A percentile compares a stretch with the other conserved stretches of the same genome.
These are phyloP conservation scores for Rusavskia elegans DNA, from an alignment of 495 filamentous ascomycete genomes.

Conservation along the genomic window DNA sequence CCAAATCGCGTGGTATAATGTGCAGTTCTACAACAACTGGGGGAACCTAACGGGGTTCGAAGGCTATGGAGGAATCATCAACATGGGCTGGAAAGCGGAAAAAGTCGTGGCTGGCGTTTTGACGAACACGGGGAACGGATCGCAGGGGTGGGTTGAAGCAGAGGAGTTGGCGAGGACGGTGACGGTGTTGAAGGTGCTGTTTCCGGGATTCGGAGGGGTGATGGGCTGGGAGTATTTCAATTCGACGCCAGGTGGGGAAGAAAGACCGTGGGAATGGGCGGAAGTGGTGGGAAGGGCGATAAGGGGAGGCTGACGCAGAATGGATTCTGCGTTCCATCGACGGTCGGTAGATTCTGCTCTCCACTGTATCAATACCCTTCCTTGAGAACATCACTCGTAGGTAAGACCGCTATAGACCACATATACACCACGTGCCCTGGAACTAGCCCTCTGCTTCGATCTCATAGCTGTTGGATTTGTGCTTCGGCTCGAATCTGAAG, in stretches of 20 bases:
- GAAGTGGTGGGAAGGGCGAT: conserved; percentile 28
- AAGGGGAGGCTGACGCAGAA: not conserved
- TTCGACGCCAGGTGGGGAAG: conserved; percentile 35
- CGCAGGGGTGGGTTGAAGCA: conserved; percentile 33
- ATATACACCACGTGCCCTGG: no score
- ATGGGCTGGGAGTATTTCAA: conserved; percentile 89
- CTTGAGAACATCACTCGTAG: no score
- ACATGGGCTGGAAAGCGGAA: no score
- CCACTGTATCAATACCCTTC: no score
- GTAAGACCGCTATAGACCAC: no score
- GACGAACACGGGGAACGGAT: conserved; percentile 48
- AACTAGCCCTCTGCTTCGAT: conserved; percentile 42
- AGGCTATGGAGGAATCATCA: no score
- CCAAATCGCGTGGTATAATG: no score
- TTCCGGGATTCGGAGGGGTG: conserved; percentile 56
- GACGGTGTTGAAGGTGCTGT: conserved; percentile 30
- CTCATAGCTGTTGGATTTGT: conserved; percentile 79
- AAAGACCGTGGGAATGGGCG: conserved; percentile 58
- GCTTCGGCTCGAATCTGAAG: conserved; percentile 96
- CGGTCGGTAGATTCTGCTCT: no score
- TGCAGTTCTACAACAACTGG: no score
- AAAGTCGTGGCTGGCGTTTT: no score
- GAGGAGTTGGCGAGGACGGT: conserved; percentile 30
- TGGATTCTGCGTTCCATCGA: no score
- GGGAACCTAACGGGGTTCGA: no score